A percentile compares a stretch with the other conserved stretches of the same genome.
Conservation (phyloP, 208 protist species). For the Trypanosoma lewisi region DNA sequence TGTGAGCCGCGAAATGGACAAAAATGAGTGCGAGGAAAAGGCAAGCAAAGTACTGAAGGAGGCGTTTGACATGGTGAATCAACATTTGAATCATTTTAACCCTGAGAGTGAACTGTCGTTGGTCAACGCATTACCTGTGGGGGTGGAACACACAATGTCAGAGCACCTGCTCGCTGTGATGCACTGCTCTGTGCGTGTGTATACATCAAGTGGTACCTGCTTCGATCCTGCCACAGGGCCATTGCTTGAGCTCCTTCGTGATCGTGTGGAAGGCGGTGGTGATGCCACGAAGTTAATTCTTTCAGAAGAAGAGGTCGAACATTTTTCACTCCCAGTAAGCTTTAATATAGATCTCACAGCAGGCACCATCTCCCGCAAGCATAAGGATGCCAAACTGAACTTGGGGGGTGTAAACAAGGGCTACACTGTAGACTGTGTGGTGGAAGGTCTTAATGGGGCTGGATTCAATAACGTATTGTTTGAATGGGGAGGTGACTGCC, state of each 20-base stretch:
- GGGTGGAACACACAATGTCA: slow-evolving; percentile 39
- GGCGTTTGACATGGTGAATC: slow-evolving; percentile 58
- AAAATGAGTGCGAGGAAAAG: slow-evolving; percentile 2
- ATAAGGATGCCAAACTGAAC: slow-evolving; percentile 34
- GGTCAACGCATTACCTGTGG: slow-evolving; percentile 27
- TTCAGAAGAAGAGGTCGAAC: slow-evolving; percentile 26
- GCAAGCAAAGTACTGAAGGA: slow-evolving; percentile 35
- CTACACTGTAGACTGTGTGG: slow-evolving; percentile 45
- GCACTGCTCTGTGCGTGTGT: slow-evolving; percentile 35
- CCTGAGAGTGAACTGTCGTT: slow-evolving; percentile 44
- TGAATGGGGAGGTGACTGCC: slow-evolving; percentile 56
- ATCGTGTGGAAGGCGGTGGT: slow-evolving; percentile 7
- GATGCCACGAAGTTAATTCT: slow-evolving; percentile 11
- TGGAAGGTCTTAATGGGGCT: slow-evolving; percentile 37
- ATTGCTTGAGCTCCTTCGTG: slow-evolving; percentile 24
- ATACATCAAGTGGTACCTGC: slow-evolving; percentile 29
- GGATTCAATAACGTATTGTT: slow-evolving; percentile 40
- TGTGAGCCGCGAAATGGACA: not conserved
- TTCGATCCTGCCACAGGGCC: slow-evolving; percentile 42
- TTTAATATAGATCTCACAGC: slow-evolving; percentile 36
- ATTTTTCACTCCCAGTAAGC: slow-evolving; percentile 31
- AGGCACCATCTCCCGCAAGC: slow-evolving; percentile 37
- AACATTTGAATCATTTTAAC: slow-evolving; percentile 43
- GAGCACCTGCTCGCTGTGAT: slow-evolving; percentile 31
- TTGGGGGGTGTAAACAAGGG: slow-evolving; percentile 52